phyloP scores from a whole-genome alignment of 768 basidiomycete species.

The Tephrocybe sp. region DNA sequence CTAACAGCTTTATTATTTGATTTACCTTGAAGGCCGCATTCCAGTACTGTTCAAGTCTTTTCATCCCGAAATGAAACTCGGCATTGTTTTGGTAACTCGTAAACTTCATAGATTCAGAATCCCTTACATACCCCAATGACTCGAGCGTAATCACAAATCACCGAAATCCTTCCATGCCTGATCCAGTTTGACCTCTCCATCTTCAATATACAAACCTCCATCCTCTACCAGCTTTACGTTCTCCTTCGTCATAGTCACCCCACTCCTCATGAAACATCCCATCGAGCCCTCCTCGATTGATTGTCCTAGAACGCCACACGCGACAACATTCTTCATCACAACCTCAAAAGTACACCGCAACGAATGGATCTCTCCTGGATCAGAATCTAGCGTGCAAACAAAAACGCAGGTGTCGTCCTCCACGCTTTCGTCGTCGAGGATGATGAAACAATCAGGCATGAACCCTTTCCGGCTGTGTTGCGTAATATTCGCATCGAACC shows the following conservation, averaged over 20 bases:
- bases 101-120: too few species aligned
- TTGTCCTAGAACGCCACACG: background rate
- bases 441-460: background rate
- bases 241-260: background rate
- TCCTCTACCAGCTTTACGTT: background rate
- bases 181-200: slow-evolving; percentile 1
- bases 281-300: too few species aligned
- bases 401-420: background rate
- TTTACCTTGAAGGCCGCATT: too few species aligned
- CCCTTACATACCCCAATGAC: too few species aligned
- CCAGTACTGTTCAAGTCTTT: too few species aligned
- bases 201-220: background rate
- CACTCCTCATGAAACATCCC: slow-evolving; percentile 5
- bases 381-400: background rate
- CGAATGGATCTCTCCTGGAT: background rate
- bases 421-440: background rate
- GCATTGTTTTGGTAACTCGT: too few species aligned
- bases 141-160: too few species aligned
- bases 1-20: too few species aligned
- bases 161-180: background rate
- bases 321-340: background rate
- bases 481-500: background rate
- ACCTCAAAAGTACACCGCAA: slow-evolving; percentile 2
- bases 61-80: too few species aligned
- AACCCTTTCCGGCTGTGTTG: background rate